Evolutionary conservation across 2,329 filamentous ascomycete species (phyloP), one percentile per base, ranked within the genome.

Genomic region (Madurella fahalii): DNA sequence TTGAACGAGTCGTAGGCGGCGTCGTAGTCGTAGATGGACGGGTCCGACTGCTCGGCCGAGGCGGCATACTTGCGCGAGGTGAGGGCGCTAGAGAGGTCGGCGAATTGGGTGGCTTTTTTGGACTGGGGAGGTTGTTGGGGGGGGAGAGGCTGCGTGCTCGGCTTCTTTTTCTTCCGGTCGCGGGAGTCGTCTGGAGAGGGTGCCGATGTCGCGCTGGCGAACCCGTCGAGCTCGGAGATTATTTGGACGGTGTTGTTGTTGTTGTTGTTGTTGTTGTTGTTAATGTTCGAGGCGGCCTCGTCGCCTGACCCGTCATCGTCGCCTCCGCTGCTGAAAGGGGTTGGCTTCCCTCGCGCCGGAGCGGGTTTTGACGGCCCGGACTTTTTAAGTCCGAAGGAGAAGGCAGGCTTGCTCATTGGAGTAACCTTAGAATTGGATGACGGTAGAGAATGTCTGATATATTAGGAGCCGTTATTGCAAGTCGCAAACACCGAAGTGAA

Each of bases 21-120:
- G 68, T 95, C 90, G 73, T 94, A 95, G 72, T 94, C 89, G 75
- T 92, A 94, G 62, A 94, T 85, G 47, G 83, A 85, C 1, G 87
- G 75, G 64, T 94, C 89, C 9, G 87, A 67, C 56, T 82, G 78
- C 58, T 84, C 77, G 2, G 87, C 88, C 15, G 82, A 81, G 59
- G 84, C 77, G 39, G 82, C 80, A 62, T 87, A 78, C 62, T 81
- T 83, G 50, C 82, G 80, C 25, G 86, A 82, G 31, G 82, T 75
- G 32, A 86, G 75, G 1, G 81, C 73, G 63, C 82, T 82, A 2
- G 87, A 88, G 1, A 90, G 77, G 64, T 91, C 86, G 37, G 80
- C 80, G 62, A 83, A 85, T 66, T 78, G 74, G 47, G 60, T 59
- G 53, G 65, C 32, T 67, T 66, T 54, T 68, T 74, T 25, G 58